Percentiles rank a stretch among this genome's conserved stretches.
Evolutionary conservation across 768 basidiomycete genomes (phyloP).

Genomic region (Sistotremastrum suecicum): DNA sequence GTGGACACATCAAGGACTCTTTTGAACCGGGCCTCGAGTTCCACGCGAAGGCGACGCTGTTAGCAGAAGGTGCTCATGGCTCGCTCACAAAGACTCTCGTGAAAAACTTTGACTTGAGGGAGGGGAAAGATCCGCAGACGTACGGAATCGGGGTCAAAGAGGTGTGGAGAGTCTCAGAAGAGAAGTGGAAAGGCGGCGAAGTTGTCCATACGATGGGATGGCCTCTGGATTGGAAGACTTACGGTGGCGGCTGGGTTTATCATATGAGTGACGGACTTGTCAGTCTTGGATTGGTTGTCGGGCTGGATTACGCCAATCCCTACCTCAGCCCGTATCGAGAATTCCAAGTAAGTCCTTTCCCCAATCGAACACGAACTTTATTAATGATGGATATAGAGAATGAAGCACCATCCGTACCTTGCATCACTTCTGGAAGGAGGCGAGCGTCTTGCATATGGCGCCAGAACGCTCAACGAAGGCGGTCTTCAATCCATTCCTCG

Average conservation of each 20-base stretch:
- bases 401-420: slow-evolving; percentile 97
- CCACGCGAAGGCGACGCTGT: slow-evolving; percentile 76
- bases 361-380: slow-evolving; percentile 2
- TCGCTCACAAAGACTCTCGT: slow-evolving; percentile 73
- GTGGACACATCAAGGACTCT: slow-evolving; percentile 60
- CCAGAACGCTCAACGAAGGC: slow-evolving; percentile 82
- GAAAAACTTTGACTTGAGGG: slow-evolving; percentile 57
- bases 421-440: slow-evolving; percentile 61
- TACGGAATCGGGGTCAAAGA: slow-evolving; percentile 96
- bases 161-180: slow-evolving; percentile 72
- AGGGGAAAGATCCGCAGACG: slow-evolving; percentile 67
- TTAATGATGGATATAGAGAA: slow-evolving; percentile 30
- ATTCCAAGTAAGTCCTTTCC: slow-evolving; percentile 51
- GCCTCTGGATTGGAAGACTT: slow-evolving; percentile 72
- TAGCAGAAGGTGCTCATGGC: slow-evolving; percentile 94
- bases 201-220: slow-evolving; percentile 93
- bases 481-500: slow-evolving; percentile 85
- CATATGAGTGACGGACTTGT: slow-evolving; percentile 92
- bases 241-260: slow-evolving; percentile 91
- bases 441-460: slow-evolving; percentile 82
- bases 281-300: slow-evolving; percentile 81
- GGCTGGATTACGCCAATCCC: slow-evolving; percentile 90
- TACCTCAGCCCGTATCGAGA: slow-evolving; percentile 86
- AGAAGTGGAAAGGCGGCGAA: slow-evolving; percentile 55
- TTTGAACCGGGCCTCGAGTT: slow-evolving; percentile 98